Base-by-base conservation (phyloP, 169 alveolate species). In the Plasmodium coatneyi region DNA sequence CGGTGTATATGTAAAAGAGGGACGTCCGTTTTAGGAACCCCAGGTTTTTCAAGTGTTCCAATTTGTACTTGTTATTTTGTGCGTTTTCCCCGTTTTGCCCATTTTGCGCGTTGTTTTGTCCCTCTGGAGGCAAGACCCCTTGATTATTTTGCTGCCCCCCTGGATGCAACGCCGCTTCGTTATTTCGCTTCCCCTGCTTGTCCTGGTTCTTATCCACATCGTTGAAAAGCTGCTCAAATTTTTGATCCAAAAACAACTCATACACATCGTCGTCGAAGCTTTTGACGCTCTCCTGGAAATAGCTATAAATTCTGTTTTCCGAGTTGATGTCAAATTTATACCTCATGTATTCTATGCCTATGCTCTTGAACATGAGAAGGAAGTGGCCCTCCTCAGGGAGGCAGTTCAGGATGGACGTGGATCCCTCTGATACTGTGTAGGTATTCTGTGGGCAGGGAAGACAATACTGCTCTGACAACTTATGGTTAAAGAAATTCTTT, bases 341-440 rank as follows among this genome's bases (percentile, higher is more conserved):
- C 70, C 89, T 41, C 74, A 71, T 28, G 78, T 91, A 81, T 22
- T 43, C 92, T 70, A 91, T 81, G 30, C 74, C 30, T 46, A 91
- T 91, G 56, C 39, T 71, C 41, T 49, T 71, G 60, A 91, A 82
- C 95, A 91, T 81, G 41, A 41, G 82, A 46, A 91, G 71, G 83
- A 92, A 96, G 54, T 93, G 93, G 6, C 97, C 97, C 25, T 96
- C 95, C 30, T 60, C 84, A 14, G 97, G 97, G 19, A 96, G 81
- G 70, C 97, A 96, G 36, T 89, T 92, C 3, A 39, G 41, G 82
- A 96, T 93, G 19, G 97, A 95, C 14, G 90, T 71, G 7, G 97
- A 54, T 52, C 96, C 96, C 25, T 72, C 81, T 43, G 83, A 49
- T 32, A 70, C 56, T 7, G 97, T 96, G 80, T 93, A 95, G 19